These are phyloP conservation scores for Diplodia intermedia DNA, from an alignment of 2,329 filamentous ascomycete genomes.

Conservation along the genomic window DNA sequence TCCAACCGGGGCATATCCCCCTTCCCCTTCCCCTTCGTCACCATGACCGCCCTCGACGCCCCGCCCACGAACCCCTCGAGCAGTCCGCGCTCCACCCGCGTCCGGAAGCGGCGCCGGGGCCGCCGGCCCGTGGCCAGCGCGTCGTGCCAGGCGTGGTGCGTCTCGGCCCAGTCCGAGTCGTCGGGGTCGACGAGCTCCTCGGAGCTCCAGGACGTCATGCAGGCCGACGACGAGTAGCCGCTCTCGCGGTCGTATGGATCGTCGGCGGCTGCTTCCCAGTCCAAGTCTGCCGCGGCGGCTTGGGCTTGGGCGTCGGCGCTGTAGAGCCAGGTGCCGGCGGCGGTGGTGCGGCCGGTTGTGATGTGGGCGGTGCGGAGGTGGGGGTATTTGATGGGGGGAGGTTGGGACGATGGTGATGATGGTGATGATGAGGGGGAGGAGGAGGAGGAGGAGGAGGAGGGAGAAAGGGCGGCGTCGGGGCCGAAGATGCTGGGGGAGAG, in stretches of 20 bases:
- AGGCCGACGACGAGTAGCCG: background rate
- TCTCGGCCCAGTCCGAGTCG: constrained; percentile 12
- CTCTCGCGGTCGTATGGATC: background rate
- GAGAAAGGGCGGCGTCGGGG: background rate
- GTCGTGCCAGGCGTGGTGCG: background rate
- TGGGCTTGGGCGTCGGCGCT: too few relatives aligned
- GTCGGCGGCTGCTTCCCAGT: background rate
- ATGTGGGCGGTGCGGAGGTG: background rate
- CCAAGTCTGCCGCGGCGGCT: too few relatives aligned
- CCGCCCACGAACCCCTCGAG: background rate
- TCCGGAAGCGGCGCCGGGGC: background rate
- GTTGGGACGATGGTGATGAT: too few relatives aligned
- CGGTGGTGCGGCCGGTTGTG: constrained; percentile 8
- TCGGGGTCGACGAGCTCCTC: constrained; percentile 8
- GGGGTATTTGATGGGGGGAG: background rate
- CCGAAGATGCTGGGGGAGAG: background rate
- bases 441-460: background rate
- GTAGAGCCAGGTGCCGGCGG: constrained; percentile 14
- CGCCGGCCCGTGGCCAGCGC: background rate
- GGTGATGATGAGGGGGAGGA: too few relatives aligned
- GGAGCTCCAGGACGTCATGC: background rate
- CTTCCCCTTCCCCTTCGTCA: background rate
- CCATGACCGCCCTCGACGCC: background rate
- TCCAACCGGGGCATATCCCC: background rate
- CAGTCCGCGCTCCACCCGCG: background rate